These are phyloP conservation scores for Stagonosporopsis chrysanthemi DNA, from an alignment of 2,329 filamentous ascomycete species.

Conservation along the genomic window DNA sequence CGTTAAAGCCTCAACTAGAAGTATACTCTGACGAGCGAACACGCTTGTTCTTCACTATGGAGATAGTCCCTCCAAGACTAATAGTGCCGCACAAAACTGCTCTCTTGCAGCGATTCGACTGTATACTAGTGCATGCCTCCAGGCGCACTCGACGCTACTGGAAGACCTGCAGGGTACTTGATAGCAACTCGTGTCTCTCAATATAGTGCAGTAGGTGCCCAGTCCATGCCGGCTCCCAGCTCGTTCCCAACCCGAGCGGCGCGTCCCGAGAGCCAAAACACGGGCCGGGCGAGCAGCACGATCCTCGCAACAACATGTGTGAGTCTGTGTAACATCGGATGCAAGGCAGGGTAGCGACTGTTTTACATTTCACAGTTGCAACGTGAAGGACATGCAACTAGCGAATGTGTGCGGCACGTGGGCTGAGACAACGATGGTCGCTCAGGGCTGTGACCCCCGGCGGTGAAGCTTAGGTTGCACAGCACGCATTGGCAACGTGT, in stretches of 20 bases:
- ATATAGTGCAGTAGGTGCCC: neutral
- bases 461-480: conserved; percentile 9
- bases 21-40: too few species aligned
- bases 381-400: conserved; percentile 13
- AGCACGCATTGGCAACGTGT: conserved; percentile 11
- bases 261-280: conserved; percentile 1
- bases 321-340: conserved; percentile 7
- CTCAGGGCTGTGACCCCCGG: neutral
- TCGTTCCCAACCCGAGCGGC: neutral
- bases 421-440: conserved; percentile 17
- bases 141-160: too few species aligned
- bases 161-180: too few species aligned
- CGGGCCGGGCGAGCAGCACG: conserved; percentile 4
- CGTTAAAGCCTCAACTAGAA: too few species aligned
- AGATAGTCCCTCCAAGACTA: too few species aligned
- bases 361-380: conserved; percentile 3
- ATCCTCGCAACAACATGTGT: neutral
- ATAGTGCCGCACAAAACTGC: too few species aligned
- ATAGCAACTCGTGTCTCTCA: neutral
- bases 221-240: neutral
- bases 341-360: neutral
- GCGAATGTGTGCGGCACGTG: conserved; percentile 1
- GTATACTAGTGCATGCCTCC: too few species aligned
- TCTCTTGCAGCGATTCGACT: too few species aligned
- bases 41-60: too few species aligned